These are phyloP conservation scores for Dactylorhiza incarnata DNA, from an alignment of 106 monocot genomes.

Conservation along the genomic window DNA sequence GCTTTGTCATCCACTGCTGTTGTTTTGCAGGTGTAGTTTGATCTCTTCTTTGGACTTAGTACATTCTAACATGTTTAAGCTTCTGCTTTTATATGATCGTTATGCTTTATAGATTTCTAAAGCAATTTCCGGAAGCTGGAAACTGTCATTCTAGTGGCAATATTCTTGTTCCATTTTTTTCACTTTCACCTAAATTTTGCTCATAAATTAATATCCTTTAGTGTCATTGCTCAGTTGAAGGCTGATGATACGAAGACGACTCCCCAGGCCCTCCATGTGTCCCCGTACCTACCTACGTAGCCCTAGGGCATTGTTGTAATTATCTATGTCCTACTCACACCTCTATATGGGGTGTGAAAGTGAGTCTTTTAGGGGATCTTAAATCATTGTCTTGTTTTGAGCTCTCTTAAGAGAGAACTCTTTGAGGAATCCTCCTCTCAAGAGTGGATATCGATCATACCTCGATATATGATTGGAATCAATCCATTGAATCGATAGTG, in stretches of 20 bases:
- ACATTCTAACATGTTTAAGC: conserved; percentile 2
- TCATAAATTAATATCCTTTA: neutral
- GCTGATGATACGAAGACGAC: neutral
- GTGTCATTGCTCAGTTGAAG: neutral
- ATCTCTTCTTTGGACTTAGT: neutral
- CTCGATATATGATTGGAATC: too few relatives aligned
- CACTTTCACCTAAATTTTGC: neutral
- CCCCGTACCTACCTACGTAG: too few relatives aligned
- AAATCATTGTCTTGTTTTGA: too few relatives aligned
- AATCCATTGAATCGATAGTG: too few relatives aligned
- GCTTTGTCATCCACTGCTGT: conserved; percentile 95
- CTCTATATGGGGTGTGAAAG: too few relatives aligned
- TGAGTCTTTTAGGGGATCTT: too few relatives aligned
- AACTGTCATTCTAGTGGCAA: neutral
- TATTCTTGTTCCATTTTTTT: neutral
- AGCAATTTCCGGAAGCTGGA: neutral
- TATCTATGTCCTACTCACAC: too few relatives aligned
- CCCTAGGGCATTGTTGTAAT: too few relatives aligned
- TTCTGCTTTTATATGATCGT: neutral
- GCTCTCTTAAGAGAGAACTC: too few relatives aligned
- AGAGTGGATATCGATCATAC: too few relatives aligned
- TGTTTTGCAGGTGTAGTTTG: conserved; percentile 72
- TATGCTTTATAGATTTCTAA: conserved; percentile 2
- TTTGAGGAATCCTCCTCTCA: too few relatives aligned
- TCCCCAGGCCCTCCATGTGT: too few relatives aligned